phyloP scores from a whole-genome alignment of 2,329 filamentous ascomycete genomes.

The Botrytis squamosa region DNA sequence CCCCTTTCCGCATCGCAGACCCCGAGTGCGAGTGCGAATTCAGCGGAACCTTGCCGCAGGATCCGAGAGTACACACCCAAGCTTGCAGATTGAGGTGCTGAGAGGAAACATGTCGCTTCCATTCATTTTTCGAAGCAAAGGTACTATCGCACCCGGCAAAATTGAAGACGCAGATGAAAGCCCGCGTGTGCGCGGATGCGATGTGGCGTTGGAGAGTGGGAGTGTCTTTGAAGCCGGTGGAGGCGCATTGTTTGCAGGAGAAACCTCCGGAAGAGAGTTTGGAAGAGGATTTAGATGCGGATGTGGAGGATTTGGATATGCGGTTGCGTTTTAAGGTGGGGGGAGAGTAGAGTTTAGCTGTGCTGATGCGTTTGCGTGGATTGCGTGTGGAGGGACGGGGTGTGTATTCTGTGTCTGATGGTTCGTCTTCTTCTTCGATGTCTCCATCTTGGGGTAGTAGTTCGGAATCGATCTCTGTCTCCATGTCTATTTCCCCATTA shows the following conservation, averaged over 20 bases:
- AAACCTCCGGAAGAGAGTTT: not conserved
- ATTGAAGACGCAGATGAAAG: conserved; percentile 75
- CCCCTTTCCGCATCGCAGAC: not conserved
- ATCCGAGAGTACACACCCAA: conserved; percentile 63
- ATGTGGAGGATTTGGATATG: conserved; percentile 21
- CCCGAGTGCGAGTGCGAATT: conserved; percentile 12
- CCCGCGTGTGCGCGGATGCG: conserved; percentile 50
- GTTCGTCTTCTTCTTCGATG: conserved; percentile 24
- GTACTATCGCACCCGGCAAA: conserved; percentile 71
- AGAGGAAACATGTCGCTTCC: conserved; percentile 83
- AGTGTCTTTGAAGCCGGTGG: conserved; percentile 47
- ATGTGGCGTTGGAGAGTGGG: conserved; percentile 49
- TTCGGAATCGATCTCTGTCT: conserved; percentile 8
- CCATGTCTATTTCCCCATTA: not conserved
- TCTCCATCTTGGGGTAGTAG: conserved; percentile 4
- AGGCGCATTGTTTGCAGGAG: conserved; percentile 30
- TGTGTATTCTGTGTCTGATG: conserved; percentile 33
- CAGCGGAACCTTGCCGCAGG: conserved; percentile 32
- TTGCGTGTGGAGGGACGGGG: conserved; percentile 23
- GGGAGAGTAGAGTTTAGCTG: conserved; percentile 15
- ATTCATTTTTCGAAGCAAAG: conserved; percentile 86
- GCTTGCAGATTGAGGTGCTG: conserved; percentile 75
- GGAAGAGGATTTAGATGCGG: conserved; percentile 1
- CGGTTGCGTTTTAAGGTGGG: conserved; percentile 26
- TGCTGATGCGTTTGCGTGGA: conserved; percentile 27